Evolutionary conservation across 1,284 basidiomycete species (phyloP), one percentile per base, ranked within the genome.

Genomic region (Malassezia psittaci): DNA sequence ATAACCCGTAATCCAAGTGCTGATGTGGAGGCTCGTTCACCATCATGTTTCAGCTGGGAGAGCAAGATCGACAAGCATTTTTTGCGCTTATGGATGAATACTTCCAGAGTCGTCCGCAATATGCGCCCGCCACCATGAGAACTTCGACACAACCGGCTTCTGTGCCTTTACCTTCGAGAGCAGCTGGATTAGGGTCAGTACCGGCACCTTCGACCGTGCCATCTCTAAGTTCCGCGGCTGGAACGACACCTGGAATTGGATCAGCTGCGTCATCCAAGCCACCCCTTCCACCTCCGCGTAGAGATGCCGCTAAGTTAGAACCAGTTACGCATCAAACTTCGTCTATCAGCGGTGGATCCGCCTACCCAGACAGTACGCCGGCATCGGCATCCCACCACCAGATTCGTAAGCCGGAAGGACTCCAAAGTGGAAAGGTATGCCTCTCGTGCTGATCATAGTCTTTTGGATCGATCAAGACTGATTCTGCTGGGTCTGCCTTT

Each of bases 71-170:
- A 40, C 41, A 63, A 36, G 66, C 66, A 8, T 68, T 70, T 45
- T 70, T 67, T 29, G 40, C 52, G 10, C 44, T 70, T 13, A 47
- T 70, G 16, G 68, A 70, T 54, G 66, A 68, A 39, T 70, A 70
- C 57, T 70, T 68, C 58, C 54, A 58, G 11, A 50, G 61, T 2
- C 54, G 68, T 1, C 68, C 68, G 13, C 63, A 70, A 41, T 48
- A 60, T 1, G 45, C 62, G 2, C 52, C 62, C 19, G 21, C 35
- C 0, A 18, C 36, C 3, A 46, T 32, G 12, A 33, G 29, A 1
- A 34, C 43, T 9, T 8, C 21, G 29, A 48, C 35, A 33, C 19
- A 16, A 8, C 24, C 24, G 24, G 4, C 19, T 21, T 21, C 37
- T 12, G 18, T 21, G 18, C 21, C 32, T 19, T n/a, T n/a, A n/a